A percentile compares a stretch with the other conserved stretches of the same genome.
phyloP scores from a whole-genome alignment of 2,329 filamentous ascomycete species.

The Emergomyces orientalis region DNA sequence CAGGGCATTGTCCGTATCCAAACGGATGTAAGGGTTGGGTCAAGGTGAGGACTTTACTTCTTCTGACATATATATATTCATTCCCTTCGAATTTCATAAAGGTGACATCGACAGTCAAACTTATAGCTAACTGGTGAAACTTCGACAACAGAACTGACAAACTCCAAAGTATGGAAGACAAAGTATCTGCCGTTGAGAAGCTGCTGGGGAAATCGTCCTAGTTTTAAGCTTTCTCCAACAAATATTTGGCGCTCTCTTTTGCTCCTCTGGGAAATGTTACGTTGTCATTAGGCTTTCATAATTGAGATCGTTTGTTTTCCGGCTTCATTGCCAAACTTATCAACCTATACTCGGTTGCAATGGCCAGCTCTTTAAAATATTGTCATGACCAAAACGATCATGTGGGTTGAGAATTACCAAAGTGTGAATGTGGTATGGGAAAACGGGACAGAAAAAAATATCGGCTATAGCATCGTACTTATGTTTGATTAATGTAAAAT shows the following conservation, averaged over 20 bases:
- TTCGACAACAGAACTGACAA: conserved; percentile 61
- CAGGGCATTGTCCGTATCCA: conserved; percentile 75
- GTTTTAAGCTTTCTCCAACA: not conserved
- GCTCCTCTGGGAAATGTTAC: not conserved
- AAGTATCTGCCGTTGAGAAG: conserved; percentile 55
- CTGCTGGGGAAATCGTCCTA: conserved; percentile 31
- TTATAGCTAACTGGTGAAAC: conserved; percentile 1
- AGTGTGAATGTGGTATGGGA: not conserved
- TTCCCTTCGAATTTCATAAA: not conserved
- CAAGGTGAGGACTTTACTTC: conserved; percentile 45
- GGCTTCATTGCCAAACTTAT: not conserved
- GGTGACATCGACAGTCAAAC: not conserved
- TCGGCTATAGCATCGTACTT: not conserved
- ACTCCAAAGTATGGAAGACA: conserved; percentile 69
- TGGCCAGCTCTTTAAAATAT: not conserved
- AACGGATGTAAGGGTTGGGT: conserved; percentile 77
- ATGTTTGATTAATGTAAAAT: not conserved
- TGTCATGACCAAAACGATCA: not conserved
- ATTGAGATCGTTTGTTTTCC: not conserved
- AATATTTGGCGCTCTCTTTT: not conserved
- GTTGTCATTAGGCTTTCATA: not conserved
- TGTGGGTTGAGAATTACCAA: not conserved
- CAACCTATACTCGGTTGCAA: not conserved
- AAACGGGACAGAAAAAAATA: not conserved
- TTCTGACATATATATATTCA: not conserved